Conservation (phyloP, 2,329 filamentous ascomycete genomes). For the Periglandula ipomoeae region DNA sequence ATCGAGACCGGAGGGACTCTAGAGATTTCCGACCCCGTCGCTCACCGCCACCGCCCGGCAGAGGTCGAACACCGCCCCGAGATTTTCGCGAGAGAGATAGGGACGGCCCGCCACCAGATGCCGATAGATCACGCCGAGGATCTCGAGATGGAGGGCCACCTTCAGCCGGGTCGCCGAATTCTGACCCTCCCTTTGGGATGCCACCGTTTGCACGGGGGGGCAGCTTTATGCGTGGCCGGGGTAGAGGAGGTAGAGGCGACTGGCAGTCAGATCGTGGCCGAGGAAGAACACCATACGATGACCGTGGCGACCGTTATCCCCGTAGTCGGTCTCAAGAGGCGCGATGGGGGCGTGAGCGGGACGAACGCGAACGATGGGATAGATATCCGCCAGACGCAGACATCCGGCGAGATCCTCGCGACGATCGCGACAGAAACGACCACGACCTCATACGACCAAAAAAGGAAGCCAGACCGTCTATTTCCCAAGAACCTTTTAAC, state of each 20-base stretch:
- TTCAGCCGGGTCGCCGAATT: conserved; percentile 61
- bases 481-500: conserved; percentile 37
- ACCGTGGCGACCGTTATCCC: conserved; percentile 51
- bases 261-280: conserved; percentile 39
- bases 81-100: conserved; percentile 54
- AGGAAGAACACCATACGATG: conserved; percentile 50
- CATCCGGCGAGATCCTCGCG: conserved; percentile 33
- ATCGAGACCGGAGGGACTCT: conserved; percentile 32
- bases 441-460: conserved; percentile 40
- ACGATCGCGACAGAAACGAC: conserved; percentile 37
- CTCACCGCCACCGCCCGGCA: conserved; percentile 48
- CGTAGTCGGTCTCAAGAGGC: conserved; percentile 59
- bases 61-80: conserved; percentile 57
- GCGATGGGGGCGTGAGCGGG: conserved; percentile 46
- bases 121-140: conserved; percentile 56
- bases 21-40: conserved; percentile 37
- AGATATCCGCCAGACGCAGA: conserved; percentile 31
- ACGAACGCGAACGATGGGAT: conserved; percentile 42
- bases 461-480: conserved; percentile 37
- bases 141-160: conserved; percentile 63
- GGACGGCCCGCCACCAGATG: conserved; percentile 54
- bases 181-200: conserved; percentile 52
- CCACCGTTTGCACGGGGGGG: conserved; percentile 45
- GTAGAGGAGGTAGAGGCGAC: conserved; percentile 34
- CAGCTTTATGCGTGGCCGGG: conserved; percentile 46